Evolutionary conservation across 2,329 filamentous ascomycete species (phyloP), one percentile per base, ranked within the genome.

Genomic region (Lachnellula cervina): DNA sequence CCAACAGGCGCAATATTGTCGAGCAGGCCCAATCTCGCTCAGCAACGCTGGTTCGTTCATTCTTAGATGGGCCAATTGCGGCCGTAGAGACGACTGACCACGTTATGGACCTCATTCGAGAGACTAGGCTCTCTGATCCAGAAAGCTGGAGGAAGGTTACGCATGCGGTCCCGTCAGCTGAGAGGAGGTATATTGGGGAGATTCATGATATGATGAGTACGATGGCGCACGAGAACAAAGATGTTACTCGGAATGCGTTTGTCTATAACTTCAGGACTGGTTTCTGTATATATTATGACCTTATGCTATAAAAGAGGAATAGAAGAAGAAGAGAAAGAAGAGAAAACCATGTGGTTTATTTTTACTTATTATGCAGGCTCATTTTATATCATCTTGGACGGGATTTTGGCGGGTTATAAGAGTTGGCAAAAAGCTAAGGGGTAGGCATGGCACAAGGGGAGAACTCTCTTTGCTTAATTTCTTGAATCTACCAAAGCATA

Each of bases 181-280:
- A 96, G 71, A 82, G 89, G 64, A 87, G 89, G 67, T 97, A 96
- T 67, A 75, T 96, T 45, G 80, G 84, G 28, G 89, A 97, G 68
- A 80, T 97, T 43, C 88, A 94, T 67, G 87, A 90, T 58, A 77
- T 93, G 70, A 76, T 97, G 52, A 69, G 75, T 68, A 73, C 80
- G 65, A 72, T 94, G 76, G 82, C 82, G 69, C 72, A 76, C 62
- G 73, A 80, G 69, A 77, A 85, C 76, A 73, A 79, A 75, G 75
- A 77, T 4, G 80, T 78, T 8, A 79, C 80, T 23, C 80, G 82
- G 47, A 89, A 92, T 69, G 88, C 89, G 11, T 96, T 96, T 72
- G 81, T 97, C 51, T 96, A 96, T 73, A 96, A 96, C 66, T 96
- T 95, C 65, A 79, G 91, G 57, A 95, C 90, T 9, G 89, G 88